A percentile compares a stretch with the other conserved stretches of the same genome.
Conservation (phyloP, 306 rosid genomes). For the Lathyrus oleraceus region DNA sequence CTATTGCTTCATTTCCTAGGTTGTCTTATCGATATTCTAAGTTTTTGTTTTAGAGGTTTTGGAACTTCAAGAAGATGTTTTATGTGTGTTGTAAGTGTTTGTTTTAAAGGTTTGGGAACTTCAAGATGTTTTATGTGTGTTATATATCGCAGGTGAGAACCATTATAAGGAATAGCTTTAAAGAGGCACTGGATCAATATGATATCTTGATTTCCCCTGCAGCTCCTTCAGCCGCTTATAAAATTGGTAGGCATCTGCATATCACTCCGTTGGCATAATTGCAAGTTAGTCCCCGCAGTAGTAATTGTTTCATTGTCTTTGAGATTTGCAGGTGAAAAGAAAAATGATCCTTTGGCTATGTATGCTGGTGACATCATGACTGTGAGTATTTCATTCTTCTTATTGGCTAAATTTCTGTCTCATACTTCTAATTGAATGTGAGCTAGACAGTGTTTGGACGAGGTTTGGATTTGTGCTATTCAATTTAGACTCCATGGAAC, state of each 20-base stretch:
- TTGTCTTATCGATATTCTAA: slow-evolving; percentile 15
- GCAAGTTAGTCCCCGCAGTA: neutral
- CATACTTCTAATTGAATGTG: neutral
- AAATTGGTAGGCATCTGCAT: slow-evolving; percentile 61
- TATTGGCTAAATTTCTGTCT: slow-evolving; percentile 22
- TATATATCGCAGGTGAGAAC: slow-evolving; percentile 81
- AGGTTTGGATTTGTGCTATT: slow-evolving; percentile 13
- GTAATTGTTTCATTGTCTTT: slow-evolving; percentile 35
- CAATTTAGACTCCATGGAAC: neutral
- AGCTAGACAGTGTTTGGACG: neutral
- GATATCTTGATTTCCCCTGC: slow-evolving; percentile 96
- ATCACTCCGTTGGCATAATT: slow-evolving; percentile 22
- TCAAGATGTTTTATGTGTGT: slow-evolving; percentile 32
- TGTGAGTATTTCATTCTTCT: slow-evolving; percentile 56
- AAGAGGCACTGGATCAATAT: slow-evolving; percentile 70
- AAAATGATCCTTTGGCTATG: slow-evolving; percentile 91
- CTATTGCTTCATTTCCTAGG: slow-evolving; percentile 12
- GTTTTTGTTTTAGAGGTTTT: slow-evolving; percentile 10
- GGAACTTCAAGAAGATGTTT: slow-evolving; percentile 25
- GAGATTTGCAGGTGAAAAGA: slow-evolving; percentile 77
- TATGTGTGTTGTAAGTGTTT: slow-evolving; percentile 36
- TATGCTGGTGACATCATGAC: slow-evolving; percentile 98
- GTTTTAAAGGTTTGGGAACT: slow-evolving; percentile 13
- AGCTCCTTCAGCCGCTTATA: slow-evolving; percentile 92
- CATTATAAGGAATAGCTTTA: slow-evolving; percentile 82